A percentile compares a stretch with the other conserved stretches of the same genome.
Conservation (phyloP, 176 grass and related monocot genomes). For the Rhynchospora pubera region DNA sequence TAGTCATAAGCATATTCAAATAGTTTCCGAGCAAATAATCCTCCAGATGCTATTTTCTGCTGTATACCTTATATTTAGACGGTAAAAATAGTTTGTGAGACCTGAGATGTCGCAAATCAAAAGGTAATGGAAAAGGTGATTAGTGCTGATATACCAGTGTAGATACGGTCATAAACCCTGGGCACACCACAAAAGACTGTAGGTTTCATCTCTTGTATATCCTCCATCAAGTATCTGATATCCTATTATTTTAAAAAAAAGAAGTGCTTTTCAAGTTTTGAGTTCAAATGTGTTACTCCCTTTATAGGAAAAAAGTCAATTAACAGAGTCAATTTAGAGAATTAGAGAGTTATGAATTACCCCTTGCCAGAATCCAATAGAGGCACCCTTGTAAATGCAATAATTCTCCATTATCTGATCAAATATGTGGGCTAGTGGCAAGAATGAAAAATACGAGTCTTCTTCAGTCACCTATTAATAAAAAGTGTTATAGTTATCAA, state of each 20-base stretch:
- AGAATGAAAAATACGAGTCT: slow-evolving; percentile 95
- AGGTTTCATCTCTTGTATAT: slow-evolving; percentile 80
- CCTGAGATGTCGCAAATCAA: neutral
- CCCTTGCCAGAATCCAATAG: slow-evolving; percentile 98
- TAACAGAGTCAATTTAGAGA: neutral
- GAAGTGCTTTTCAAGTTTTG: neutral
- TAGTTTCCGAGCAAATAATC: slow-evolving; percentile 50
- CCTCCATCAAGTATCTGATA: slow-evolving; percentile 83
- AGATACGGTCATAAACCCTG: slow-evolving; percentile 91
- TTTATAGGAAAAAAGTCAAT: neutral
- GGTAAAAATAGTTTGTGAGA: neutral
- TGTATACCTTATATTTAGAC: slow-evolving; percentile 68
- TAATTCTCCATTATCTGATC: slow-evolving; percentile 94
- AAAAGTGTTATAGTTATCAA: neutral
- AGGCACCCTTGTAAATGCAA: slow-evolving; percentile 94
- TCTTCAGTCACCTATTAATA: slow-evolving; percentile 57
- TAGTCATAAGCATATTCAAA: slow-evolving; percentile 87
- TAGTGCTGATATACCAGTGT: slow-evolving; percentile 39
- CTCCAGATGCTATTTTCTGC: slow-evolving; percentile 70
- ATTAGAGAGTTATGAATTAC: slow-evolving; percentile 28
- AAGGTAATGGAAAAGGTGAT: neutral
- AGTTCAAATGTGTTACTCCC: neutral
- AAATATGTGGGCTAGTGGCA: slow-evolving; percentile 96
- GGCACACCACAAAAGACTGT: slow-evolving; percentile 95
- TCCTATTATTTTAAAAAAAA: slow-evolving; percentile 33